Conservation (phyloP, 139 green algal species). For the Asterochloris sp. region DNA sequence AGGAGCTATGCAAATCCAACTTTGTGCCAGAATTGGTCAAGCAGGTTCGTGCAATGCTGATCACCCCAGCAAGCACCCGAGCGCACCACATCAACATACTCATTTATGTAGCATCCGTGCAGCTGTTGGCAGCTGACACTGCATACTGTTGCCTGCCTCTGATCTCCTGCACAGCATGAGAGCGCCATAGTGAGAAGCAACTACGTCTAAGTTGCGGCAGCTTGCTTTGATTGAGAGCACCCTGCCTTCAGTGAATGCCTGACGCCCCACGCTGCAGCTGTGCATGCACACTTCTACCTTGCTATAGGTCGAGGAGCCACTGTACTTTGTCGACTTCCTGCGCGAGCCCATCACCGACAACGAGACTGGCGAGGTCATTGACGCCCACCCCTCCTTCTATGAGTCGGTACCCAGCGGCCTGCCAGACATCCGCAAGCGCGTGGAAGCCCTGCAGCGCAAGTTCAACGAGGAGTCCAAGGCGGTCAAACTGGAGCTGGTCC, state of each 20-base stretch:
- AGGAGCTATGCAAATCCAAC: conserved; percentile 51
- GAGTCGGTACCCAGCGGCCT: conserved; percentile 74
- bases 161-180: too few species aligned
- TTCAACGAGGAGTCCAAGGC: conserved; percentile 82
- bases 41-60: not conserved
- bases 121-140: too few species aligned
- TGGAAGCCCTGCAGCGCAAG: conserved; percentile 57
- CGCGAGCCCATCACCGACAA: conserved; percentile 78
- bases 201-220: too few species aligned
- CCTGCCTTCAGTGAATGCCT: too few species aligned
- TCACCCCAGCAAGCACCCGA: too few species aligned
- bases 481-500: conserved; percentile 84
- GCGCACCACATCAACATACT: too few species aligned
- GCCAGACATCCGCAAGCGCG: conserved; percentile 53
- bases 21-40: conserved; percentile 9
- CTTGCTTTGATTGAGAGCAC: too few species aligned
- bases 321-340: conserved; percentile 95
- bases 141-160: too few species aligned
- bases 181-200: too few species aligned
- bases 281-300: not conserved
- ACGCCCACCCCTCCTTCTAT: conserved; percentile 80
- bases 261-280: too few species aligned
- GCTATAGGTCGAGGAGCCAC: conserved; percentile 71
- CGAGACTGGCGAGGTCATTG: conserved; percentile 76
- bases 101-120: too few species aligned